Base-by-base conservation (phyloP, 139 green algal genomes). In the Chlamydomonas sp. region DNA sequence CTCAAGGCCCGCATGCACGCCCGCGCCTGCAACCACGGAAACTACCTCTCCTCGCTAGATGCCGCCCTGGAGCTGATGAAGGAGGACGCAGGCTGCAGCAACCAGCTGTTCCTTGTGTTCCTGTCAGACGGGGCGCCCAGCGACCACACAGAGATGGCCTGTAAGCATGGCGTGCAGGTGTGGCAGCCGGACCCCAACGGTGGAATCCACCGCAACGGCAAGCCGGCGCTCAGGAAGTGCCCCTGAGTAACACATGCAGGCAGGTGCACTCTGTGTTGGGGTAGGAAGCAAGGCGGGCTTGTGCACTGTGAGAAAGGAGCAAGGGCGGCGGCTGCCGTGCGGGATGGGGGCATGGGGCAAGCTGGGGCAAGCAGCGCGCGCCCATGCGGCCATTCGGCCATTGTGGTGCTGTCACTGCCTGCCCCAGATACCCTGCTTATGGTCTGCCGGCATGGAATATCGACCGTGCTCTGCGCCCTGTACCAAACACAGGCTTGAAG, bases 61-160 rank as follows among this genome's bases (percentile, higher is more conserved):
- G 68, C 61, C 0, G 89, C 84, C 10, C 20, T 83, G 3, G 20
- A 68, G 6, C 63, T 89, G 66, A 59, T 90, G n/a, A 61, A 18
- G 16, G 16, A 71, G 18, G 83, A 90, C 73, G 63, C 78, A 31
- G 71, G 2, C 5, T 1, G 63, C 59, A n/a, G 66, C 20, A 68
- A 5, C 8, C 80, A 85, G 57, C 68, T 91, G 57, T 85, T 91
- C 73, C 61, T 93, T 4, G 57, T 91, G 15, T 85, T 93, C 60
- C 86, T 93, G 18, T 84, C 61, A 49, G 90, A 93, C 72, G 90
- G 90, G 7, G 86, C 80, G 18, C 90, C 90, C 67, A 90, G 84
- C 81, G 90, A 93, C 64, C 83, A 88, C 61, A 76, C 58, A 3
- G 62, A 67, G 4, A 86, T 84, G 79, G 12, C 3, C 2, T 84